Evolutionary conservation across 257 asterid species (phyloP).

Genomic region (Fraxinus cuspidata): DNA sequence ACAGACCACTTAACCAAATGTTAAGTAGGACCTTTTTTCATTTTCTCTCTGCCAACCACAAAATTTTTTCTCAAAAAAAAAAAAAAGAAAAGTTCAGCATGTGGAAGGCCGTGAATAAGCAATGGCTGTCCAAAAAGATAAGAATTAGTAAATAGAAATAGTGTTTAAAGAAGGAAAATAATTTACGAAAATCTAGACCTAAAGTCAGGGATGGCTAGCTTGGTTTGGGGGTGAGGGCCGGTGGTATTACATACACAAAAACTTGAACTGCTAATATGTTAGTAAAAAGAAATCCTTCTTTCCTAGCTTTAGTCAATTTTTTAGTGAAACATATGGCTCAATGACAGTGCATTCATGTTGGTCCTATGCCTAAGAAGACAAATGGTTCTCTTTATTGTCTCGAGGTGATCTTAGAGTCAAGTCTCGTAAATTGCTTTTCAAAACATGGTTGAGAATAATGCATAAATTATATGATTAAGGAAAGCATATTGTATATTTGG

Average conservation of each 20-base stretch:
- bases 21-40: not conserved
- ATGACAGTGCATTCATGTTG: not conserved
- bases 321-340: not conserved
- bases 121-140: not conserved
- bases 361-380: not conserved
- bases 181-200: not conserved
- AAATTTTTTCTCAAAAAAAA: not conserved
- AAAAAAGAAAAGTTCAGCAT: not conserved
- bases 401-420: not conserved
- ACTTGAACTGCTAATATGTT: not conserved
- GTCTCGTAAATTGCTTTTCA: not conserved
- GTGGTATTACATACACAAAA: not conserved
- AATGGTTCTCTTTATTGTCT: not conserved
- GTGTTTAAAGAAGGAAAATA: not conserved
- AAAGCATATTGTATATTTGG: not conserved
- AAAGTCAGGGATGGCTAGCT: not conserved
- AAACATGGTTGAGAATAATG: not conserved
- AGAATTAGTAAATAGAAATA: not conserved
- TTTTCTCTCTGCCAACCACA: not conserved
- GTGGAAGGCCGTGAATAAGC: not conserved
- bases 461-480: not conserved
- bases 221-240: not conserved
- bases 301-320: not conserved
- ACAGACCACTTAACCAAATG: not conserved
- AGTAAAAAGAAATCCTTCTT: not conserved